These are phyloP conservation scores for Pseudovirgaria hyperparasitica DNA, from an alignment of 2,329 filamentous ascomycete genomes.

Conservation along the genomic window DNA sequence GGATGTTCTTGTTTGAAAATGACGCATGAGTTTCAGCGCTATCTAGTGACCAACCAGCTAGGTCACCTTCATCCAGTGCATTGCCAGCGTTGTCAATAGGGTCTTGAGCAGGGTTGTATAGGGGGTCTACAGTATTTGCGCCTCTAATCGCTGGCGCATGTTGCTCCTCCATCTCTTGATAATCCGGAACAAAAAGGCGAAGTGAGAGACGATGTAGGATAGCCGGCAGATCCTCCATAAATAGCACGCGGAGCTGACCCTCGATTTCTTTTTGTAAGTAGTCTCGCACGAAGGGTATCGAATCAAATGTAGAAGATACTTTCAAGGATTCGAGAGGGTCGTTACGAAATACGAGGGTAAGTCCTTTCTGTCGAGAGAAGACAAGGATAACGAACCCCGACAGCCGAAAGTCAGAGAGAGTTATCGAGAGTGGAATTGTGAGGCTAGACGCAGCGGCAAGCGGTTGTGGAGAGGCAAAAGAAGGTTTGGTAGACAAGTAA, in stretches of 20 bases:
- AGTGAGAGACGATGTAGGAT: slow-evolving; percentile 91
- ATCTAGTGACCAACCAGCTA: slow-evolving; percentile 67
- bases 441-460: slow-evolving; percentile 82
- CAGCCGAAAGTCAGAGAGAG: slow-evolving; percentile 85
- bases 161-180: slow-evolving; percentile 50
- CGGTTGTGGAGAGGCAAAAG: slow-evolving; percentile 85
- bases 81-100: slow-evolving; percentile 73
- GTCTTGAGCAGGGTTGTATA: slow-evolving; percentile 68
- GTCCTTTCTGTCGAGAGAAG: slow-evolving; percentile 92
- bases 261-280: slow-evolving; percentile 96
- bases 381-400: slow-evolving; percentile 96
- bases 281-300: slow-evolving; percentile 94
- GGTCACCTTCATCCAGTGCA: slow-evolving; percentile 58
- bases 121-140: too few species aligned
- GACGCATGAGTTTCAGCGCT: slow-evolving; percentile 73
- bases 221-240: slow-evolving; percentile 95
- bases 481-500: slow-evolving; percentile 80
- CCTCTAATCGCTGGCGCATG: too few species aligned
- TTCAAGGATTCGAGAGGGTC: slow-evolving; percentile 95
- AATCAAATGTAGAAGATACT: slow-evolving; percentile 97
- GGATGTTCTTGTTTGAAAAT: slow-evolving; percentile 89
- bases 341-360: slow-evolving; percentile 95
- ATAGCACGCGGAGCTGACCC: slow-evolving; percentile 76
- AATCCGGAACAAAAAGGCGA: slow-evolving; percentile 80
- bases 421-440: slow-evolving; percentile 96